Evolutionary conservation across 2,329 filamentous ascomycete species (phyloP).

Genomic region (Fusarium sp.): DNA sequence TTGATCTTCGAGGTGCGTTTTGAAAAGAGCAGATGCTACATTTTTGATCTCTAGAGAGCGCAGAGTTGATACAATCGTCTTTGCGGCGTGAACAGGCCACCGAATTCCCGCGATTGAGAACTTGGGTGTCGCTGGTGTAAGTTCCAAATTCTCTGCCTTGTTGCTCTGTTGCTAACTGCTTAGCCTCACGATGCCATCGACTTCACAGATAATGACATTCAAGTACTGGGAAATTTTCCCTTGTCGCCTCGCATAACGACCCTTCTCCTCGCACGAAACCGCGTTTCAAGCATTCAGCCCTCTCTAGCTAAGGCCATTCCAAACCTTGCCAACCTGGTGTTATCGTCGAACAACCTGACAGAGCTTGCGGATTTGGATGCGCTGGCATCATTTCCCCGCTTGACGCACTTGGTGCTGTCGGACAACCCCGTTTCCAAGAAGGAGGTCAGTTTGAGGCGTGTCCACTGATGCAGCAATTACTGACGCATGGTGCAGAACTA

Average conservation of each 20-base stretch:
- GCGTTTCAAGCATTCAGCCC: slow-evolving; percentile 81
- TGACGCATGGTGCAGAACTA: slow-evolving; percentile 71
- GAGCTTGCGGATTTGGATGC: slow-evolving; percentile 90
- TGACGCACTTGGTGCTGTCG: slow-evolving; percentile 82
- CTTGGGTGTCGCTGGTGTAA: slow-evolving; percentile 88
- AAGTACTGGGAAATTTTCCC: slow-evolving; percentile 88
- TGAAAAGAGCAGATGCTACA: slow-evolving; percentile 98
- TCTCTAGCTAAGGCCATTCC: slow-evolving; percentile 78
- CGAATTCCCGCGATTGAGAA: slow-evolving; percentile 98
- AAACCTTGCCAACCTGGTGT: slow-evolving; percentile 80
- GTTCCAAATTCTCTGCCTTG: slow-evolving; percentile 47
- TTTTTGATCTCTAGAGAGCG: slow-evolving; percentile 56
- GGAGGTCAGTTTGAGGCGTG: slow-evolving; percentile 71
- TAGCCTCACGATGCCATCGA: slow-evolving; percentile 97
- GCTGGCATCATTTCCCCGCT: slow-evolving; percentile 70
- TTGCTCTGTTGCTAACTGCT: slow-evolving; percentile 1
- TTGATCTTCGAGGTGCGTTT: slow-evolving; percentile 98
- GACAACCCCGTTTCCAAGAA: slow-evolving; percentile 93
- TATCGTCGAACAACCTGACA: slow-evolving; percentile 81
- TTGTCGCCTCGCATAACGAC: slow-evolving; percentile 87
- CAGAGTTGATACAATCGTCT: slow-evolving; percentile 80
- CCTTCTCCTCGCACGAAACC: slow-evolving; percentile 88
- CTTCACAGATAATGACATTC: slow-evolving; percentile 97
- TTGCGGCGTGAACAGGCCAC: slow-evolving; percentile 77
- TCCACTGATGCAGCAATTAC: not conserved